Percentiles rank a stretch among this genome's conserved stretches.
Conservation (phyloP, 345 rosid genomes). For the Brassica carinata region DNA sequence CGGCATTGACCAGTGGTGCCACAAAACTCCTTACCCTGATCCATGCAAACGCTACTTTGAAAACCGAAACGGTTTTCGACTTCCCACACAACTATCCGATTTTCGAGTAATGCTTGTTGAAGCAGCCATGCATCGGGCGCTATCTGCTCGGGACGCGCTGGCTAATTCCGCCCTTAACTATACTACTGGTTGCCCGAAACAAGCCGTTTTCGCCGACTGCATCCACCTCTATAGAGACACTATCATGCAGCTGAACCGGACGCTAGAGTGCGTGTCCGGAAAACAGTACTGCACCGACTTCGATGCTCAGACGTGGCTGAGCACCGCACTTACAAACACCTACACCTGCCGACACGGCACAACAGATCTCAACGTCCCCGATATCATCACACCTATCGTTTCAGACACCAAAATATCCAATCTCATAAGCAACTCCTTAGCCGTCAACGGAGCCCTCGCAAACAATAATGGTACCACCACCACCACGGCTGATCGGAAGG, state of each 20-base stretch:
- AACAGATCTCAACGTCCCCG: slow-evolving; percentile 59
- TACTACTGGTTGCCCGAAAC: slow-evolving; percentile 31
- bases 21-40: slow-evolving; percentile 74
- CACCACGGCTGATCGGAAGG: background rate
- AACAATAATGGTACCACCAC: background rate
- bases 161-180: slow-evolving; percentile 29
- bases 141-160: slow-evolving; percentile 41
- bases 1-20: slow-evolving; percentile 65
- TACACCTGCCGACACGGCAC: slow-evolving; percentile 70
- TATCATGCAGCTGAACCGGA: slow-evolving; percentile 60
- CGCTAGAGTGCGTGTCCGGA: slow-evolving; percentile 43
- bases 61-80: slow-evolving; percentile 26
- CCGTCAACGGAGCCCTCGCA: slow-evolving; percentile 50
- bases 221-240: slow-evolving; percentile 59
- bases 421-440: slow-evolving; percentile 55
- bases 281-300: slow-evolving; percentile 46
- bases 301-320: slow-evolving; percentile 89
- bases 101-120: slow-evolving; percentile 55
- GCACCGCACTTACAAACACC: slow-evolving; percentile 78
- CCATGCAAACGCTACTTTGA: slow-evolving; percentile 58
- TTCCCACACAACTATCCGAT: slow-evolving; percentile 47
- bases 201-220: slow-evolving; percentile 65
- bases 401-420: slow-evolving; percentile 50
- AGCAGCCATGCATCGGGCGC: slow-evolving; percentile 58
- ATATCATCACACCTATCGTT: slow-evolving; percentile 49